phyloP scores from a whole-genome alignment of 768 basidiomycete genomes.

The Agrocybe pediades region DNA sequence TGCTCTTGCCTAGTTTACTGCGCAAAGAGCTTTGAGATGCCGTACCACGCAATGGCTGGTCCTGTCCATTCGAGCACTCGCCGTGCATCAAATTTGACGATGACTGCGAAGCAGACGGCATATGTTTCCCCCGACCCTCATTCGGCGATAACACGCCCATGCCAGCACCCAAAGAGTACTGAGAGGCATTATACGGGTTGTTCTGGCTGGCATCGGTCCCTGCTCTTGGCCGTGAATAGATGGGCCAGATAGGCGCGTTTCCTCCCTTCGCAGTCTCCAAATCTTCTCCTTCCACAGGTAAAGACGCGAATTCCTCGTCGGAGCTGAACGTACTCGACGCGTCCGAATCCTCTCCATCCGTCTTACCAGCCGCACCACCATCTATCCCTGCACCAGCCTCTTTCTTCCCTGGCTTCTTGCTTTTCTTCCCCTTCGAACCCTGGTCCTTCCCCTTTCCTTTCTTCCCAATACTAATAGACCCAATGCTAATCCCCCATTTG shows the following conservation, averaged over 20 bases:
- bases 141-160: not conserved
- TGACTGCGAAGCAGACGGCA: not conserved
- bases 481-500: not conserved
- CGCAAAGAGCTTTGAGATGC: constrained; percentile 6
- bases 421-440: constrained; percentile 2
- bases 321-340: not conserved
- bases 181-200: not conserved
- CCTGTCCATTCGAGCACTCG: not conserved
- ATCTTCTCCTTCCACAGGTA: constrained; percentile 9
- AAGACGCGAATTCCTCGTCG: constrained; percentile 19
- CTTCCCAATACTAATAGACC: not conserved
- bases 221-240: constrained; percentile 13
- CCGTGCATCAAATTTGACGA: not conserved
- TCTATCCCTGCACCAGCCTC: not conserved
- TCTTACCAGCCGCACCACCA: not conserved
- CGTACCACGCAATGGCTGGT: constrained; percentile 6
- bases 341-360: constrained; percentile 14
- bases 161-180: not conserved
- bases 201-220: constrained; percentile 9
- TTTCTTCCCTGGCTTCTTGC: not conserved
- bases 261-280: not conserved
- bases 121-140: not conserved
- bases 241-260: constrained; percentile 9
- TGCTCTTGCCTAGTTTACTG: not conserved
- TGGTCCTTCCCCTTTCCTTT: not conserved